Evolutionary conservation across 148 eudicot species (phyloP).

Genomic region (Euryodendron excelsum): DNA sequence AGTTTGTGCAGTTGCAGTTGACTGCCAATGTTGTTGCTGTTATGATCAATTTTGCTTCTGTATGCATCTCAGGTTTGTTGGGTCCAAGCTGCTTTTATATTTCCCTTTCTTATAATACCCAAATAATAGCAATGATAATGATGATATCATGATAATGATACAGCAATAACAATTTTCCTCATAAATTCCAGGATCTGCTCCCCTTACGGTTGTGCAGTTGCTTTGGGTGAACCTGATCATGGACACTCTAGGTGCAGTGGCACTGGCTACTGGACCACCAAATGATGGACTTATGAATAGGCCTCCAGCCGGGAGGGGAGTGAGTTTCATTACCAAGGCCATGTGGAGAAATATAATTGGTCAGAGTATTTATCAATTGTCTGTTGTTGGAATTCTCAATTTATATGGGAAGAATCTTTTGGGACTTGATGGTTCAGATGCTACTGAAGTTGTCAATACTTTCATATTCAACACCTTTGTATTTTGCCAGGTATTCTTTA

Average conservation of each 20-base stretch:
- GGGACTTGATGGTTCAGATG: conserved; percentile 54
- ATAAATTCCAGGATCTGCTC: conserved; percentile 71
- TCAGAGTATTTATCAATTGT: conserved; percentile 76
- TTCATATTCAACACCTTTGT: conserved; percentile 93
- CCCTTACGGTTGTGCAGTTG: conserved; percentile 90
- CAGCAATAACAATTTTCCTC: neutral
- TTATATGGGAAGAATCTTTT: conserved; percentile 66
- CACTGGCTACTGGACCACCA: conserved; percentile 92
- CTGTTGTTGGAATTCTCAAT: conserved; percentile 59
- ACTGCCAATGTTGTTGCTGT: conserved; percentile 90
- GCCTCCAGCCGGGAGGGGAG: conserved; percentile 61
- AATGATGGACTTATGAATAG: conserved; percentile 72
- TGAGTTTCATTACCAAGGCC: conserved; percentile 62
- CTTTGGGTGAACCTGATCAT: conserved; percentile 96
- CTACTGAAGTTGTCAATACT: conserved; percentile 52
- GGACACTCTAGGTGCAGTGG: conserved; percentile 94
- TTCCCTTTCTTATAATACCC: neutral
- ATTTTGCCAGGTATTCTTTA: conserved; percentile 75
- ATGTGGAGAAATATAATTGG: conserved; percentile 97
- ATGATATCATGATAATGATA: too few species aligned
- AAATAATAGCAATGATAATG: neutral
- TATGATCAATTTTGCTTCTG: conserved; percentile 77
- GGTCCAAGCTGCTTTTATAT: neutral
- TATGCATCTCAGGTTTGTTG: conserved; percentile 63
- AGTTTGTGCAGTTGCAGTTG: conserved; percentile 93